Percentiles rank a stretch among this genome's conserved stretches.
Evolutionary conservation across 2,329 filamentous ascomycete genomes (phyloP).

Genomic region (Diplodia scrobiculata): DNA sequence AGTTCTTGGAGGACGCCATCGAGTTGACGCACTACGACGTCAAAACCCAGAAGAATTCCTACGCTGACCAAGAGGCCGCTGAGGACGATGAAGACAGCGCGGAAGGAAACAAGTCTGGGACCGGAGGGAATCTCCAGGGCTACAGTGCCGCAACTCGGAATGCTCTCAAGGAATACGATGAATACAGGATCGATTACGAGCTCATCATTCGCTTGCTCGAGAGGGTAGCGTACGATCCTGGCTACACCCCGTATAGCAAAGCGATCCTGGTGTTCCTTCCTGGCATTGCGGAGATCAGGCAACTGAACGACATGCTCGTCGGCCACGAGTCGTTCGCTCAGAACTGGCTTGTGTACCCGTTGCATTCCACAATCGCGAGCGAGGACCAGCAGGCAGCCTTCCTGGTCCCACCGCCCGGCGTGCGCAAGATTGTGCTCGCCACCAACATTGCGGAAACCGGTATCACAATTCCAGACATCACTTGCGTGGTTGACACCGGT

Average conservation of each 20-base stretch:
- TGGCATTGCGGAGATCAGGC: constrained; percentile 88
- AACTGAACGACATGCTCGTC: constrained; percentile 80
- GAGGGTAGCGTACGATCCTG: constrained; percentile 69
- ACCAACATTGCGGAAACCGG: constrained; percentile 99
- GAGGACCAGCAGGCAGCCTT: constrained; percentile 97
- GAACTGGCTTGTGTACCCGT: constrained; percentile 81
- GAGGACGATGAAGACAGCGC: constrained; percentile 54
- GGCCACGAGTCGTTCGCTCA: constrained; percentile 73
- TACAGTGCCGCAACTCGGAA: constrained; percentile 78
- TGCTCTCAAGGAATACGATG: constrained; percentile 76
- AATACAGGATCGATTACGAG: constrained; percentile 88
- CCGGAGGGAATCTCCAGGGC: constrained; percentile 62
- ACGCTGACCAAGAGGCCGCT: constrained; percentile 50
- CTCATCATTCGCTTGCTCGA: constrained; percentile 78
- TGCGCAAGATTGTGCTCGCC: constrained; percentile 89
- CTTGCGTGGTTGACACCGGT: constrained; percentile 92
- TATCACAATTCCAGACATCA: constrained; percentile 97
- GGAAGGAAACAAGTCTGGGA: constrained; percentile 56
- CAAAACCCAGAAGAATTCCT: constrained; percentile 30
- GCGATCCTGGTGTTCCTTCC: constrained; percentile 94
- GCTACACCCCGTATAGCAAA: constrained; percentile 73
- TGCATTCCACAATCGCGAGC: constrained; percentile 93
- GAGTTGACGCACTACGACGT: constrained; percentile 74
- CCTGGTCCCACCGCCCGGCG: constrained; percentile 75
- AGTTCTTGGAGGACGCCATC: constrained; percentile 88